These are phyloP conservation scores for Sophora flavescens DNA, from an alignment of 306 rosid genomes.

Conservation along the genomic window DNA sequence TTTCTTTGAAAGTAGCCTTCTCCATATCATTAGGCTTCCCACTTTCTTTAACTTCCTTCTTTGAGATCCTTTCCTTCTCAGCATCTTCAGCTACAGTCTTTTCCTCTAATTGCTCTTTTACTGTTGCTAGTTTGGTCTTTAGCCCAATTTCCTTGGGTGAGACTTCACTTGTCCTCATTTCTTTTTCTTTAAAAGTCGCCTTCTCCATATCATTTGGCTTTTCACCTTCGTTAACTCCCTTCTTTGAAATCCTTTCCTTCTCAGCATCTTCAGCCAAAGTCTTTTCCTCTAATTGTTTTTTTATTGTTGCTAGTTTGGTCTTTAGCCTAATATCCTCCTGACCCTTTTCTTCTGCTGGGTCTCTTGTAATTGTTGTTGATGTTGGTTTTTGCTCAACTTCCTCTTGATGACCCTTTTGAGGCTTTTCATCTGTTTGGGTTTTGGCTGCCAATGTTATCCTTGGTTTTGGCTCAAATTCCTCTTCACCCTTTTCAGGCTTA, in stretches of 20 bases:
- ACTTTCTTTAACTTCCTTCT: constrained; percentile 32
- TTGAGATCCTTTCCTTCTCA: constrained; percentile 23
- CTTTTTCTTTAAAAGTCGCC: constrained; percentile 24
- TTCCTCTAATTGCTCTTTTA: constrained; percentile 16
- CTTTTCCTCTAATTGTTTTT: constrained; percentile 29
- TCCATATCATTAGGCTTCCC: constrained; percentile 41
- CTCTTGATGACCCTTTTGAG: constrained; percentile 19
- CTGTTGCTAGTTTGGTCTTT: neutral
- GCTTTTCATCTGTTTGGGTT: constrained; percentile 23
- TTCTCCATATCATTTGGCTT: constrained; percentile 40
- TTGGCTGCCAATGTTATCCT: neutral
- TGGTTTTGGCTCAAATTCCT: constrained; percentile 43
- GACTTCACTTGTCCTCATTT: neutral
- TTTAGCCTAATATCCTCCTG: constrained; percentile 27
- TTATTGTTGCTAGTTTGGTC: neutral
- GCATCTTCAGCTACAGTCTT: constrained; percentile 21
- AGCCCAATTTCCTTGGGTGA: constrained; percentile 10
- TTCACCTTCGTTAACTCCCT: constrained; percentile 34
- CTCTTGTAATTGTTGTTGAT: neutral
- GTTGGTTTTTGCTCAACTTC: constrained; percentile 21
- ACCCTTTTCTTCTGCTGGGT: neutral
- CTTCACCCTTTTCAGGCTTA: constrained; percentile 25
- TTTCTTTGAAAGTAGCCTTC: constrained; percentile 20
- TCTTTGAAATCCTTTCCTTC: constrained; percentile 26
- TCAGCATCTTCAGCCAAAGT: constrained; percentile 10